phyloP scores from a whole-genome alignment of 805 yeast genomes.

The Myxozyma sirexii region DNA sequence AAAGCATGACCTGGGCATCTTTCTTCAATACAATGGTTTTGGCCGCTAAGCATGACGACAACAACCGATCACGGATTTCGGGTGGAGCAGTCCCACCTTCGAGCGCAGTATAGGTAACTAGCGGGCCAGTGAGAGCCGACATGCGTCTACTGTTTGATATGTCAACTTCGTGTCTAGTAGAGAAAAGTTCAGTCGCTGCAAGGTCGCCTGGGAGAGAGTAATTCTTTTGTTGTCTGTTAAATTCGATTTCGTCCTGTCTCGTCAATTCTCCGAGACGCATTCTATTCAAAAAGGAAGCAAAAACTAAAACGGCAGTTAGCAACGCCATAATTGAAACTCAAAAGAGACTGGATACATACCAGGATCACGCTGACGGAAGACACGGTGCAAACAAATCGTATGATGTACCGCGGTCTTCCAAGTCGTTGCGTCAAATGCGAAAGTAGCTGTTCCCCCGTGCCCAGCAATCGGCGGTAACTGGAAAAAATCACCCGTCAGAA shows the following conservation, averaged over 20 bases:
- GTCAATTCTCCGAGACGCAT: slow-evolving; percentile 73
- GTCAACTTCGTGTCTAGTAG: slow-evolving; percentile 85
- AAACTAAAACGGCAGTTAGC: slow-evolving; percentile 47
- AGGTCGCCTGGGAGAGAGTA: slow-evolving; percentile 67
- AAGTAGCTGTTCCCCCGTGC: slow-evolving; percentile 47
- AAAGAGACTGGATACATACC: too few species aligned
- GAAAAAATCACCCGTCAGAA: slow-evolving; percentile 92
- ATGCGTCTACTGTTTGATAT: slow-evolving; percentile 64
- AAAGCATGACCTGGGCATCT: slow-evolving; percentile 93
- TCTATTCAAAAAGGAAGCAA: slow-evolving; percentile 78
- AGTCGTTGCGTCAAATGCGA: slow-evolving; percentile 72
- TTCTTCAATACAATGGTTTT: slow-evolving; percentile 64
- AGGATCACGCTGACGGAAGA: slow-evolving; percentile 85
- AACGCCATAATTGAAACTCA: too few species aligned
- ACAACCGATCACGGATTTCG: slow-evolving; percentile 46
- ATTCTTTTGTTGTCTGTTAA: slow-evolving; percentile 47
- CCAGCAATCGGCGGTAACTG: slow-evolving; percentile 88
- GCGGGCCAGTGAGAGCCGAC: slow-evolving; percentile 52
- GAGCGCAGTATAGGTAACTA: slow-evolving; percentile 49
- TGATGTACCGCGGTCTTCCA: slow-evolving; percentile 69
- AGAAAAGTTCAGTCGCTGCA: slow-evolving; percentile 84
- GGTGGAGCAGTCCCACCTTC: slow-evolving; percentile 46
- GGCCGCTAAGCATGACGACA: slow-evolving; percentile 71
- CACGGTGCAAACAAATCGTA: slow-evolving; percentile 72
- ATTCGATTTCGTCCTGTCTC: slow-evolving; percentile 37